phyloP scores from a whole-genome alignment of 768 basidiomycete genomes.

The Phylloporus rhodoxanthus region DNA sequence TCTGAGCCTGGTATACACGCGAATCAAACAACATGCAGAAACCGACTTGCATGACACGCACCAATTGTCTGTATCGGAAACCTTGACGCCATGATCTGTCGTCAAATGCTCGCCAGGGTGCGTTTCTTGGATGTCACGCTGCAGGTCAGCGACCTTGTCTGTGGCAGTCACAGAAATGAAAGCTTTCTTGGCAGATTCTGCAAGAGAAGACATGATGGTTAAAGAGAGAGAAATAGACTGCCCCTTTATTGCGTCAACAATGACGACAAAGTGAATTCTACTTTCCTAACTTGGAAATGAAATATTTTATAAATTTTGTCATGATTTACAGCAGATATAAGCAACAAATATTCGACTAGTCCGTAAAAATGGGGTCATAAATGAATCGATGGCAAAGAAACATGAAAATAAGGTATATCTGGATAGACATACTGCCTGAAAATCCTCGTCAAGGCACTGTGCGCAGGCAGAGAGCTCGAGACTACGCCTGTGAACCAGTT shows the following conservation, averaged over 20 bases:
- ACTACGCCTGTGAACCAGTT: conserved; percentile 64
- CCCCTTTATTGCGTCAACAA: conserved; percentile 23
- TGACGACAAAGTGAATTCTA: conserved; percentile 8
- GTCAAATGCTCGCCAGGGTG: conserved; percentile 34
- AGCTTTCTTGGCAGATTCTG: conserved; percentile 13
- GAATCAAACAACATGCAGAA: conserved; percentile 5
- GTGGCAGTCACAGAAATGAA: conserved; percentile 8
- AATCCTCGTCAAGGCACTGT: conserved; percentile 20
- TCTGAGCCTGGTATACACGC: conserved; percentile 43
- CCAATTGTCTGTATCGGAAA: conserved; percentile 66
- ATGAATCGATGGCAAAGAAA: not conserved
- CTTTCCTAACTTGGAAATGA: not conserved
- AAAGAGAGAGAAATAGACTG: not conserved
- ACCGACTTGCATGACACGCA: conserved; percentile 15
- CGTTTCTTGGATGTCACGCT: conserved; percentile 22
- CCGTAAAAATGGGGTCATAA: conserved; percentile 7
- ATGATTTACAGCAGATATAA: not conserved
- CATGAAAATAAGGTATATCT: conserved; percentile 4
- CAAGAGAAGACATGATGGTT: conserved; percentile 11
- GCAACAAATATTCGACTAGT: conserved; percentile 10
- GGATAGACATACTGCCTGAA: conserved; percentile 20
- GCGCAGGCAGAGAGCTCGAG: conserved; percentile 38
- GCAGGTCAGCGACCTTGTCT: conserved; percentile 21
- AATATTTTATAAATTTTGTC: conserved; percentile 4
- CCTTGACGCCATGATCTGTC: conserved; percentile 55